Evolutionary conservation across 1,139 yeast species (phyloP).

Genomic region (Candida freyschussii): DNA sequence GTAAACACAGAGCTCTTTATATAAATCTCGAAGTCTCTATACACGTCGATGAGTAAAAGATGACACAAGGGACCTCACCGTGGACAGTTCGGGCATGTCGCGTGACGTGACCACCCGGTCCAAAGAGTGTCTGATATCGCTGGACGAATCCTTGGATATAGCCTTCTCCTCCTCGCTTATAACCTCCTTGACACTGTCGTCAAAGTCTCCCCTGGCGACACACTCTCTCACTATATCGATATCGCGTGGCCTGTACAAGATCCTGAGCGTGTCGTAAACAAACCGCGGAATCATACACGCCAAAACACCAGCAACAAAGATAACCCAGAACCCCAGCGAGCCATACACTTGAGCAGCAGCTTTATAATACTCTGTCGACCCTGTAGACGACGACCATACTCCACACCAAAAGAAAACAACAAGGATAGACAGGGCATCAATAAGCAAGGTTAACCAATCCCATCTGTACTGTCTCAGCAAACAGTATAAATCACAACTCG

Average conservation of each 20-base stretch:
- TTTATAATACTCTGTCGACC: slow-evolving; percentile 67
- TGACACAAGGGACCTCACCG: slow-evolving; percentile 18
- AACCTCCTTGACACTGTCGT: slow-evolving; percentile 37
- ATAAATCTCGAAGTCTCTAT: too few species aligned
- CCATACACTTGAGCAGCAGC: slow-evolving; percentile 76
- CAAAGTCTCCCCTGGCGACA: slow-evolving; percentile 51
- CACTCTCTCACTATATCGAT: slow-evolving; percentile 84
- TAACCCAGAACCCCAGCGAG: slow-evolving; percentile 74
- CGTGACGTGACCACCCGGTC: slow-evolving; percentile 17
- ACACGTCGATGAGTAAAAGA: slow-evolving; percentile 48
- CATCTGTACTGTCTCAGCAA: slow-evolving; percentile 82
- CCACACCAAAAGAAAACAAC: slow-evolving; percentile 86
- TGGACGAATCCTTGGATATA: slow-evolving; percentile 24
- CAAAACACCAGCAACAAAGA: slow-evolving; percentile 63
- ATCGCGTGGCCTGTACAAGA: slow-evolving; percentile 67
- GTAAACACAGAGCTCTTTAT: too few species aligned
- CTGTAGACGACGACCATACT: slow-evolving; percentile 62
- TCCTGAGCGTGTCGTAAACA: slow-evolving; percentile 55
- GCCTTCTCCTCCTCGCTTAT: slow-evolving; percentile 31
- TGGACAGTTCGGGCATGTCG: slow-evolving; percentile 19
- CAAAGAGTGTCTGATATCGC: slow-evolving; percentile 11
- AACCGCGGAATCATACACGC: slow-evolving; percentile 77
- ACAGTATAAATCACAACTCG: slow-evolving; percentile 78
- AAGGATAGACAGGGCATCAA: slow-evolving; percentile 62
- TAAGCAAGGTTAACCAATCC: slow-evolving; percentile 81